A percentile compares a stretch with the other conserved stretches of the same genome.
These are phyloP conservation scores for Phaeodactylum tricornutum DNA, from an alignment of 108 stramenopile species.

Conservation along the genomic window DNA sequence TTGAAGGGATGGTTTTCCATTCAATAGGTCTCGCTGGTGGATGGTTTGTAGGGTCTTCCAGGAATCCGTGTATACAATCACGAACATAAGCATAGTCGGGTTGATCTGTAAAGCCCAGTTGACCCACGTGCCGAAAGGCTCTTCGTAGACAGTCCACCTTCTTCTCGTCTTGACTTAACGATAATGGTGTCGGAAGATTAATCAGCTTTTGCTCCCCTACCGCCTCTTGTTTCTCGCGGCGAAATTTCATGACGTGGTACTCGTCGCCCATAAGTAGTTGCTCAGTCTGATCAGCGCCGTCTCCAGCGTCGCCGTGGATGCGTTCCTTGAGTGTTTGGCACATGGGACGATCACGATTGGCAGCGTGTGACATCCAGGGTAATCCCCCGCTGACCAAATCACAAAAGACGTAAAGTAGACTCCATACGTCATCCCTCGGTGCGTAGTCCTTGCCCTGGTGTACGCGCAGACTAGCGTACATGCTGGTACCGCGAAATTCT, in stretches of 20 bases:
- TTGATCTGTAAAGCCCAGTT: conserved; percentile 45
- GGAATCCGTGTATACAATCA: conserved; percentile 53
- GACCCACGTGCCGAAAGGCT: conserved; percentile 61
- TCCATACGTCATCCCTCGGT: conserved; percentile 79
- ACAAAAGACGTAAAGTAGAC: conserved; percentile 80
- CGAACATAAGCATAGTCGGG: conserved; percentile 71
- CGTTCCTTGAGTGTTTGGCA: conserved; percentile 72
- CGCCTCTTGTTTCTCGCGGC: conserved; percentile 12
- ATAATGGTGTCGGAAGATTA: conserved; percentile 43
- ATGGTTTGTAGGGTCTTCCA: conserved; percentile 14
- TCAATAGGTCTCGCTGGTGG: background rate
- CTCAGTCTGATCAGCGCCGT: conserved; percentile 30
- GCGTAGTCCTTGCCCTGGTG: conserved; percentile 76
- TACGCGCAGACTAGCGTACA: conserved; percentile 75
- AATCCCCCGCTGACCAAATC: conserved; percentile 76
- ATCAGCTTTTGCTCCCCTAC: conserved; percentile 14
- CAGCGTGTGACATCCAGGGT: conserved; percentile 82
- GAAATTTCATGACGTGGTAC: conserved; percentile 55
- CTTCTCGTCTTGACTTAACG: conserved; percentile 39
- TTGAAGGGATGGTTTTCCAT: background rate
- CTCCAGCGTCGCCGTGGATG: conserved; percentile 43
- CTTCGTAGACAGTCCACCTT: conserved; percentile 43
- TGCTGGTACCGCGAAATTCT: conserved; percentile 77
- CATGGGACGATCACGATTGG: conserved; percentile 46
- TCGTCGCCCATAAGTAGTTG: conserved; percentile 61